A percentile compares a stretch with the other conserved stretches of the same genome.
Conservation (phyloP, 768 basidiomycete genomes). For the Lactarius evosmus region DNA sequence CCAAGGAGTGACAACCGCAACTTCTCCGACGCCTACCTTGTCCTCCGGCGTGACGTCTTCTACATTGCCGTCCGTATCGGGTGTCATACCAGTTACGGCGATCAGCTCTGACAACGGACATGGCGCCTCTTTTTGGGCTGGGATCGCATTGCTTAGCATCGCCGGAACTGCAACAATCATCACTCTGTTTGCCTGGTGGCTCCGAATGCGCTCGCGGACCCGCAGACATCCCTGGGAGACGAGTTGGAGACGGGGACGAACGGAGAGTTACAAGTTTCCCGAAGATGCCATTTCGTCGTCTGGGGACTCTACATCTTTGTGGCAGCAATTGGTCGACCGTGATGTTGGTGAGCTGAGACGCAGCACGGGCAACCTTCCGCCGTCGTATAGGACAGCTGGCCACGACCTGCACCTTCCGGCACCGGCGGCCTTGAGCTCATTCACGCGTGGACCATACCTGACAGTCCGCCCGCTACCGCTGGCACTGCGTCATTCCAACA, state of each 20-base stretch:
- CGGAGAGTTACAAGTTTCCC: constrained; percentile 28
- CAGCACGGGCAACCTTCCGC: constrained; percentile 12
- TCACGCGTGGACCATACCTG: constrained; percentile 13
- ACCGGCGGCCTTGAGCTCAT: neutral
- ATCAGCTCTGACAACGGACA: constrained; percentile 3
- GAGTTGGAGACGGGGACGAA: constrained; percentile 22
- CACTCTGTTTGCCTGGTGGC: constrained; percentile 30
- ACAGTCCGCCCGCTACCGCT: constrained; percentile 30
- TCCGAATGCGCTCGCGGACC: constrained; percentile 29
- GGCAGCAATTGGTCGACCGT: constrained; percentile 5
- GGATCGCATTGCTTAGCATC: constrained; percentile 31
- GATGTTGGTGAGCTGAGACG: constrained; percentile 1
- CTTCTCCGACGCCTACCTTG: neutral
- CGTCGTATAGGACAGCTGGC: neutral
- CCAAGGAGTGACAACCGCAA: neutral
- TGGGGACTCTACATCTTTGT: constrained; percentile 6
- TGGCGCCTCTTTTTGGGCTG: constrained; percentile 28
- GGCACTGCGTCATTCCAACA: constrained; percentile 28
- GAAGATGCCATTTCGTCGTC: constrained; percentile 16
- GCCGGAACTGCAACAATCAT: constrained; percentile 28
- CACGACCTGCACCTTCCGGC: constrained; percentile 5
- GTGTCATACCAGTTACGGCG: constrained; percentile 1
- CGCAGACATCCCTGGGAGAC: constrained; percentile 26
- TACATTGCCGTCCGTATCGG: neutral
- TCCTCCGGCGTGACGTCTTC: neutral